Conservation (phyloP, 495 filamentous ascomycete species). For the Hyaloscypha finlandica region DNA sequence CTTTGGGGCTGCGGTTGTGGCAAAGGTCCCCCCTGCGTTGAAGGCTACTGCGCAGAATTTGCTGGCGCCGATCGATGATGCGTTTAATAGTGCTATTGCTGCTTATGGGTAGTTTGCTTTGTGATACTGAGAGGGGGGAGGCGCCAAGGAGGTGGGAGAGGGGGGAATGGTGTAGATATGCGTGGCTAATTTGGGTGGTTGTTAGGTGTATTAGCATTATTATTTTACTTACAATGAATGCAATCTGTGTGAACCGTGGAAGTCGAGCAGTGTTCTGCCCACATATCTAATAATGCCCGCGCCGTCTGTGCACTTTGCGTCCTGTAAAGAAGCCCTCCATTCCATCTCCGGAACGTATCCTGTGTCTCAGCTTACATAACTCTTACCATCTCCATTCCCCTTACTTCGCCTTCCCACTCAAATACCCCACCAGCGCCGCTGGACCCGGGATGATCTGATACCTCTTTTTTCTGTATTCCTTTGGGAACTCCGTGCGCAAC, state of each 20-base stretch:
- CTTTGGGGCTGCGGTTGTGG: constrained; percentile 34
- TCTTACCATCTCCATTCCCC: background rate
- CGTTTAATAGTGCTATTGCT: constrained; percentile 36
- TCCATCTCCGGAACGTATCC: background rate
- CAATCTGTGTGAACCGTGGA: background rate
- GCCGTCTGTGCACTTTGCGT: background rate
- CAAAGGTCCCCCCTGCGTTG: constrained; percentile 39
- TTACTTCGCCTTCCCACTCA: background rate
- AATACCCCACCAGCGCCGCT: too few relatives aligned
- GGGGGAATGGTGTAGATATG: too few relatives aligned
- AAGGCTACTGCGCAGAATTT: constrained; percentile 31
- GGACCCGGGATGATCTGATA: constrained; percentile 67
- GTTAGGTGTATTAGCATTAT: background rate
- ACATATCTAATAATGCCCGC: background rate
- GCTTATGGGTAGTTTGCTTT: constrained; percentile 18
- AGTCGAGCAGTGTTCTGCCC: background rate
- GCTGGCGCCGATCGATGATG: constrained; percentile 32
- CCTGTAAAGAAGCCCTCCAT: too few relatives aligned
- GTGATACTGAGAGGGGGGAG: background rate
- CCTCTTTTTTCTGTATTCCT: constrained; percentile 88
- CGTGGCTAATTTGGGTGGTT: too few relatives aligned
- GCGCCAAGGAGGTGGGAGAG: background rate
- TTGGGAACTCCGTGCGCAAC: constrained; percentile 86
- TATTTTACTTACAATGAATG: background rate
- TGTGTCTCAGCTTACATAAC: background rate